A percentile compares a stretch with the other conserved stretches of the same genome.
Evolutionary conservation across 2,329 filamentous ascomycete species (phyloP).

Genomic region (Aspergillus hiratsukae): DNA sequence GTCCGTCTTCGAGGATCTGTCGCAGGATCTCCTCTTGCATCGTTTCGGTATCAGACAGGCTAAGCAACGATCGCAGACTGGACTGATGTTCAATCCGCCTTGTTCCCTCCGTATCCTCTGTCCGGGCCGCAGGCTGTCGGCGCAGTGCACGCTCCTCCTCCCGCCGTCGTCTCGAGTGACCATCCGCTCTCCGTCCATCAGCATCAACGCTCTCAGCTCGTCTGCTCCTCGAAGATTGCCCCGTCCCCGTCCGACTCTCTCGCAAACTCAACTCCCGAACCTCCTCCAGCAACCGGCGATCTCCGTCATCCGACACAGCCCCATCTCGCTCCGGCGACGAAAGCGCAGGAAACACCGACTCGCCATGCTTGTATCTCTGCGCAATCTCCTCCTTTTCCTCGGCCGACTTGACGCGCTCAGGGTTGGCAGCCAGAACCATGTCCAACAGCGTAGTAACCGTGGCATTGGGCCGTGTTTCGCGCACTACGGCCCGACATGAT

Average conservation of each 20-base stretch:
- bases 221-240: slow-evolving; percentile 21
- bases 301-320: slow-evolving; percentile 51
- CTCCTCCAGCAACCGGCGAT: slow-evolving; percentile 65
- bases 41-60: slow-evolving; percentile 69
- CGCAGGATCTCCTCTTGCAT: slow-evolving; percentile 84
- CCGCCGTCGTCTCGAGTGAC: slow-evolving; percentile 30
- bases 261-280: slow-evolving; percentile 70
- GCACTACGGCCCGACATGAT: slow-evolving; percentile 80
- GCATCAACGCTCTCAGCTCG: slow-evolving; percentile 36
- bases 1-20: slow-evolving; percentile 81
- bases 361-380: slow-evolving; percentile 72
- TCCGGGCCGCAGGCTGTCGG: slow-evolving; percentile 18
- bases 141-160: slow-evolving; percentile 31
- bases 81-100: slow-evolving; percentile 82
- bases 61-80: slow-evolving; percentile 78
- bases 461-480: slow-evolving; percentile 84
- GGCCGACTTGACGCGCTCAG: slow-evolving; percentile 63
- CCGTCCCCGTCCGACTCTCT: slow-evolving; percentile 24
- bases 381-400: slow-evolving; percentile 74
- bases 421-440: slow-evolving; percentile 78
- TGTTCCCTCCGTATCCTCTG: slow-evolving; percentile 29
- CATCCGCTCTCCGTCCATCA: slow-evolving; percentile 36
- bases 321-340: slow-evolving; percentile 34
- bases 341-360: slow-evolving; percentile 68
- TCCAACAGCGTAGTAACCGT: slow-evolving; percentile 85